phyloP scores from a whole-genome alignment of 345 rosid species.

The Aquilaria yunnanensis region DNA sequence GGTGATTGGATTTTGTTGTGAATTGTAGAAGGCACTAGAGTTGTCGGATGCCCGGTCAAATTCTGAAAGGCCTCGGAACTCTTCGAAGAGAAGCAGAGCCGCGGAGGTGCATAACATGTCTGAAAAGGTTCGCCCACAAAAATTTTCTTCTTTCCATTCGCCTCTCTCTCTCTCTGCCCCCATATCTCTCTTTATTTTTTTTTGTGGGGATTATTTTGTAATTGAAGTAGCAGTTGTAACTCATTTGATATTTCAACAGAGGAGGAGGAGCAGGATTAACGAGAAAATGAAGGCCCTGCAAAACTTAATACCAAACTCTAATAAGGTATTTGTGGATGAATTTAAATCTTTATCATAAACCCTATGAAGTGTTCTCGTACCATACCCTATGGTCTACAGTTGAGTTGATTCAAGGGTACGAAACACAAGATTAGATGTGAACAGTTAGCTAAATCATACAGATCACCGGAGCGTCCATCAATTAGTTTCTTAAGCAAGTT shows the following conservation, averaged over 20 bases:
- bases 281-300: constrained; percentile 86
- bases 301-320: constrained; percentile 70
- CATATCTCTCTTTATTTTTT: constrained; percentile 7
- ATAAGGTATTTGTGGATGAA: constrained; percentile 35
- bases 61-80: constrained; percentile 26
- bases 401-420: no score
- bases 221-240: constrained; percentile 1
- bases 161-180: not conserved
- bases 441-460: no score
- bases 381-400: no score
- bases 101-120: constrained; percentile 75
- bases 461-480: no score
- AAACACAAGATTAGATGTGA: no score
- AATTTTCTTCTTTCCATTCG: not conserved
- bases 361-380: no score
- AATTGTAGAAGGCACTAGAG: constrained; percentile 28
- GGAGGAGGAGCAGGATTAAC: constrained; percentile 72
- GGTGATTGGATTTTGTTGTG: not conserved
- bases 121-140: constrained; percentile 46
- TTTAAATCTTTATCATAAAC: no score
- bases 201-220: not conserved
- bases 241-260: constrained; percentile 27
- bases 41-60: constrained; percentile 27
- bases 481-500: no score
- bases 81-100: constrained; percentile 63